Percentiles rank a stretch among this genome's conserved stretches.
phyloP scores from a whole-genome alignment of 345 rosid genomes.

The Boechera retrofracta region DNA sequence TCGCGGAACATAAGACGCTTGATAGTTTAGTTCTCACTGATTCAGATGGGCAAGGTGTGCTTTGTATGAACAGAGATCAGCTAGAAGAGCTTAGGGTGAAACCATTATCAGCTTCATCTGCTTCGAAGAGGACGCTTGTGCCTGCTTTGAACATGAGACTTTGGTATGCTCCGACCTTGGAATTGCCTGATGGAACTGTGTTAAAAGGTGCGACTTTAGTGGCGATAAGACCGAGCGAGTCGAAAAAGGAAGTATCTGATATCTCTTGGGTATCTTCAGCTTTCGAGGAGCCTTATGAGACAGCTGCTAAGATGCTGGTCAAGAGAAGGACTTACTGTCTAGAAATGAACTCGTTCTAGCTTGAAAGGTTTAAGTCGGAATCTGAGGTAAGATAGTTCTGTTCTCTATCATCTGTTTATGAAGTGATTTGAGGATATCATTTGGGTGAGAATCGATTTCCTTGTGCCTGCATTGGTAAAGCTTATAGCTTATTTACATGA shows the following conservation, averaged over 20 bases:
- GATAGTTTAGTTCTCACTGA: slow-evolving; percentile 85
- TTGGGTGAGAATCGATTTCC: too few species aligned
- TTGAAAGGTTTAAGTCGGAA: background rate
- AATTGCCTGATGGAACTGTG: slow-evolving; percentile 81
- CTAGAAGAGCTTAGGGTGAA: slow-evolving; percentile 89
- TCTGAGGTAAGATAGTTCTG: slow-evolving; percentile 44
- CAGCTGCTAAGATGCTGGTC: slow-evolving; percentile 86
- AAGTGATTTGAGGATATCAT: slow-evolving; percentile 4
- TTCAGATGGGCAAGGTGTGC: slow-evolving; percentile 88
- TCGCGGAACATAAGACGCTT: slow-evolving; percentile 83
- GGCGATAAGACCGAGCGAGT: slow-evolving; percentile 88
- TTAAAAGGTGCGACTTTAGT: slow-evolving; percentile 91
- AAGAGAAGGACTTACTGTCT: slow-evolving; percentile 93
- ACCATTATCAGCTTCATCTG: slow-evolving; percentile 90
- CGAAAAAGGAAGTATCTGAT: slow-evolving; percentile 73
- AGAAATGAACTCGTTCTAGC: slow-evolving; percentile 98
- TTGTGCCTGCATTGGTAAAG: too few species aligned
- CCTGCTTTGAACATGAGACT: slow-evolving; percentile 94
- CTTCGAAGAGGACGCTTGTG: slow-evolving; percentile 92
- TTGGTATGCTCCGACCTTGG: slow-evolving; percentile 91
- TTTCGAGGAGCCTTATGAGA: slow-evolving; percentile 84
- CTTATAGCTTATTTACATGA: too few species aligned
- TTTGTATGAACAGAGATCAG: slow-evolving; percentile 90
- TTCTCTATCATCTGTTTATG: slow-evolving; percentile 9
- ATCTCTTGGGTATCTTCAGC: slow-evolving; percentile 79